phyloP scores from a whole-genome alignment of 441 rosid genomes.

The Aleurites moluccanus region DNA sequence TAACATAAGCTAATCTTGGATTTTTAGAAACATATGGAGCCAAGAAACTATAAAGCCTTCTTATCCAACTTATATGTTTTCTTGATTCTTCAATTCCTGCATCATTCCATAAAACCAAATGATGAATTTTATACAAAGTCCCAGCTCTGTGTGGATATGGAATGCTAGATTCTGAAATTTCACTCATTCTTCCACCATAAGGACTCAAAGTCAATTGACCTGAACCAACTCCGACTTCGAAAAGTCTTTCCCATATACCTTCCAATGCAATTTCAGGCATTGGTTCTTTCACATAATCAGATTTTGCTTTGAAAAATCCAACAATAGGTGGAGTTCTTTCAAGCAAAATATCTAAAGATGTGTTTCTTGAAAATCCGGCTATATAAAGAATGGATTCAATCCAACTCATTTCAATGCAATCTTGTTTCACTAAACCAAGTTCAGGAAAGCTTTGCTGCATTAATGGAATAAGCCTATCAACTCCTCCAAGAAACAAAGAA shows the following conservation, averaged over 20 bases:
- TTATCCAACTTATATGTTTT: slow-evolving; percentile 32
- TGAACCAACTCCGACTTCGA: slow-evolving; percentile 32
- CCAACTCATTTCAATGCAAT: slow-evolving; percentile 55
- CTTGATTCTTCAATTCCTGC: slow-evolving; percentile 23
- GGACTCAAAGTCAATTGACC: slow-evolving; percentile 34
- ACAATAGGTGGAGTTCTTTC: slow-evolving; percentile 33
- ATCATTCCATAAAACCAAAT: slow-evolving; percentile 40
- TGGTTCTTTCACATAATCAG: slow-evolving; percentile 44
- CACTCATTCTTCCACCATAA: slow-evolving; percentile 55
- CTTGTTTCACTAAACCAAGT: slow-evolving; percentile 41
- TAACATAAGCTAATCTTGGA: slow-evolving; percentile 52
- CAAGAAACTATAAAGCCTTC: slow-evolving; percentile 42
- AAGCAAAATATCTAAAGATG: slow-evolving; percentile 40
- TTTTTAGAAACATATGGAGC: slow-evolving; percentile 50
- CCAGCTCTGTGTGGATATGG: slow-evolving; percentile 55
- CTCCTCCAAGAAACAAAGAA: slow-evolving; percentile 49
- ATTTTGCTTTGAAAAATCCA: slow-evolving; percentile 52
- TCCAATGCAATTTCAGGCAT: slow-evolving; percentile 38
- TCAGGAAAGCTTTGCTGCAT: slow-evolving; percentile 41
- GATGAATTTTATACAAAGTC: slow-evolving; percentile 46
- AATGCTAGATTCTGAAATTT: slow-evolving; percentile 33
- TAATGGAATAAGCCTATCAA: slow-evolving; percentile 31
- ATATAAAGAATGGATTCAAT: slow-evolving; percentile 42
- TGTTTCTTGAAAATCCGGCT: slow-evolving; percentile 32
- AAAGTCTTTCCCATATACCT: slow-evolving; percentile 39